Evolutionary conservation across 768 basidiomycete species (phyloP), one percentile per base, ranked within the genome.

Genomic region (Mycena olivaceomarginata): DNA sequence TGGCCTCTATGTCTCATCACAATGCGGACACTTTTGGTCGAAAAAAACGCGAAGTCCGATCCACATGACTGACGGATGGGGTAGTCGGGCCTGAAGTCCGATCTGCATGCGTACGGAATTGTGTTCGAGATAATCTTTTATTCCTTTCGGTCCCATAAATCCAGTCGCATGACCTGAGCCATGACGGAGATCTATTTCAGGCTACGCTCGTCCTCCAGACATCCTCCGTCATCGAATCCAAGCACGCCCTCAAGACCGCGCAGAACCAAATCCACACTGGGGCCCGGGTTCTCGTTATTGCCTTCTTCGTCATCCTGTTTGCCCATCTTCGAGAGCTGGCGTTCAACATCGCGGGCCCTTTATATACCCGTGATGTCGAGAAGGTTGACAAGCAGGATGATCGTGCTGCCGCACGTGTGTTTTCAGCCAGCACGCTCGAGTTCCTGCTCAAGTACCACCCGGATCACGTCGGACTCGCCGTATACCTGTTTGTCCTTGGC

Each of bases 321-420:
- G 60, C 70, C 20, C 25, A 56, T 18, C 46, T 68, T 13, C 67
- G 53, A 12, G 39, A 68, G 22, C 48, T 68, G 3, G 67, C 67
- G 13, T 5, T 41, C 1, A 65, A 68, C 6, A 39, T 45, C 0
- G 72, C 63, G 0, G 75, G 80, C 8, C 84, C 87, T 0, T 67
- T 87, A 0, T 85, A 81, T 67, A 46, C 41, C 5, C 82, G 83
- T 0, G 86, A 87, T 70, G 82, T 87, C 13, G 80, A 82, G 25
- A 83, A 84, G 56, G 53, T 85, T 0, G 85, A 88, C 67, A 60
- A 82, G 13, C 87, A 87, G 80, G 87, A 87, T 72, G 87, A 88
- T 76, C 80, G 77, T 51, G 87, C 85, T 0, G 86, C 86, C 0
- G 76, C 83, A 6, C 81, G 85, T 0, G 77, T 87, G 0, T 86